Percentiles rank a stretch among this genome's conserved stretches.
phyloP scores from a whole-genome alignment of 2,329 filamentous ascomycete genomes.

The Ceratocystis huliohia region DNA sequence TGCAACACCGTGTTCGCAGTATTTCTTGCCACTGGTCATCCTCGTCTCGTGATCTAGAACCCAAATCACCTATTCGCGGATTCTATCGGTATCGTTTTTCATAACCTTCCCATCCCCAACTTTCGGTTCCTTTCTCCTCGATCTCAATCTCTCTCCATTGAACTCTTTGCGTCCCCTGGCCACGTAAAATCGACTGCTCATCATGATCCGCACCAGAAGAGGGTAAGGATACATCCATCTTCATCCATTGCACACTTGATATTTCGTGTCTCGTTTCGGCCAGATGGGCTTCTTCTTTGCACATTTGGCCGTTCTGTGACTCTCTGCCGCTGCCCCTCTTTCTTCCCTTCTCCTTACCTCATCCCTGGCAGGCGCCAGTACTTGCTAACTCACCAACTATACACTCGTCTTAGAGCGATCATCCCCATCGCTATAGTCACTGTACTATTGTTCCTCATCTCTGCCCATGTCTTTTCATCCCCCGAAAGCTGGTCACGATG shows the following conservation, averaged over 20 bases:
- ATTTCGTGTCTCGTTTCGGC: background rate
- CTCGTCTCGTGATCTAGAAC: too few species aligned
- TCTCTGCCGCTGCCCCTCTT: background rate
- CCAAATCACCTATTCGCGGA: too few species aligned
- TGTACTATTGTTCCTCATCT: constrained; percentile 19
- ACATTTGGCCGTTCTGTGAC: background rate
- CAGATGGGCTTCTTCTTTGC: background rate
- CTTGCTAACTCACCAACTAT: background rate
- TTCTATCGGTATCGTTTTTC: background rate
- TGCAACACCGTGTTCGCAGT: too few species aligned
- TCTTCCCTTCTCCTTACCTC: background rate
- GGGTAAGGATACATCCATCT: constrained; percentile 6
- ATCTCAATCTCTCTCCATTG: background rate
- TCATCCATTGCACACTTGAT: background rate
- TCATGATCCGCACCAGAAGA: constrained; percentile 19
- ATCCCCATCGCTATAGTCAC: constrained; percentile 17
- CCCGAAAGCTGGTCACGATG: constrained; percentile 19
- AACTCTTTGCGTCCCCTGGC: background rate
- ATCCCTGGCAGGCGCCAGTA: background rate
- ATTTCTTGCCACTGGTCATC: too few species aligned
- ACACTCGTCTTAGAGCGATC: constrained; percentile 4
- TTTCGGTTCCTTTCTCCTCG: background rate
- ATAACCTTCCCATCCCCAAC: background rate
- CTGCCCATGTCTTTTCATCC: constrained; percentile 18
- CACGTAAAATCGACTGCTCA: background rate